Conservation (phyloP, 2,329 filamentous ascomycete genomes). For the Rutstroemia sp. region DNA sequence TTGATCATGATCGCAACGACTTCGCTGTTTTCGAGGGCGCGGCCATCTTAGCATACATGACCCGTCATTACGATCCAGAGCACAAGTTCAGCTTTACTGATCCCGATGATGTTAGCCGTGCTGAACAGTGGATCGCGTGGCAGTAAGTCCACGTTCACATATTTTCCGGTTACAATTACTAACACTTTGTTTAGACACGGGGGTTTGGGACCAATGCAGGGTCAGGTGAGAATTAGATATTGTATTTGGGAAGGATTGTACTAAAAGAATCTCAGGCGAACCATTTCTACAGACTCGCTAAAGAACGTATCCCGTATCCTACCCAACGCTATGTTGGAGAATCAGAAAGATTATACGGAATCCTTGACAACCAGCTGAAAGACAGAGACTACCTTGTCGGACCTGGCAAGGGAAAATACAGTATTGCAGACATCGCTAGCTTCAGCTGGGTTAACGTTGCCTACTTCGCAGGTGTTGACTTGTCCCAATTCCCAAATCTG, state of each 20-base stretch:
- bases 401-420: slow-evolving; percentile 45
- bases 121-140: slow-evolving; percentile 59
- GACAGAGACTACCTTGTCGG: slow-evolving; percentile 47
- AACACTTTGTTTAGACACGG: not conserved
- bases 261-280: slow-evolving; percentile 51
- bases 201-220: slow-evolving; percentile 6
- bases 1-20: slow-evolving; percentile 55
- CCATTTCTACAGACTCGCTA: slow-evolving; percentile 62
- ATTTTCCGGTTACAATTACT: not conserved
- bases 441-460: slow-evolving; percentile 60
- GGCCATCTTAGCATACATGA: slow-evolving; percentile 67
- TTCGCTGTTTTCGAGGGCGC: slow-evolving; percentile 68
- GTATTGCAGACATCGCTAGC: slow-evolving; percentile 65
- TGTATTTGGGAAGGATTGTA: slow-evolving; percentile 34
- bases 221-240: not conserved
- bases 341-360: slow-evolving; percentile 63
- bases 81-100: slow-evolving; percentile 58
- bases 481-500: slow-evolving; percentile 57
- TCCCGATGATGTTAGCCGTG: slow-evolving; percentile 35
- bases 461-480: slow-evolving; percentile 54
- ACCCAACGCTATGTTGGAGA: slow-evolving; percentile 71
- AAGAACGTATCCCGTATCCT: slow-evolving; percentile 62
- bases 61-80: slow-evolving; percentile 63
- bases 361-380: slow-evolving; percentile 59
- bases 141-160: slow-evolving; percentile 32